phyloP scores from a whole-genome alignment of 768 basidiomycete genomes.

The Mycena capillaripes region DNA sequence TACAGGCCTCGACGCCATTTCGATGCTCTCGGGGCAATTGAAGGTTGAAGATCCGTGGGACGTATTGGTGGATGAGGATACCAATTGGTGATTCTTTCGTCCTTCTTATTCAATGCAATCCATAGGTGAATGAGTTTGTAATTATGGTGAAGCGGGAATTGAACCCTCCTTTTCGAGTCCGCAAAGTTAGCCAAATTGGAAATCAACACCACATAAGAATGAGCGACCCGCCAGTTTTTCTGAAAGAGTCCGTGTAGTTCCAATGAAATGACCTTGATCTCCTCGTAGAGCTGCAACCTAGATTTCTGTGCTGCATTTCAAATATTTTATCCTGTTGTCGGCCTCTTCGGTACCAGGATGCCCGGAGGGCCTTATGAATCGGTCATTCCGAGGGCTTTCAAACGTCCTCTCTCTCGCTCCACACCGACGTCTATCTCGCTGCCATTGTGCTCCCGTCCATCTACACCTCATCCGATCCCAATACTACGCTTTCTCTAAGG shows the following conservation, averaged over 20 bases:
- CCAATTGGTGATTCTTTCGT: constrained; percentile 80
- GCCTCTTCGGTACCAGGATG: not conserved
- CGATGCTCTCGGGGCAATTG: not conserved
- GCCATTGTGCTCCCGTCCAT: too few species aligned
- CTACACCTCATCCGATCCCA: too few species aligned
- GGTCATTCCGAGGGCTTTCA: too few species aligned
- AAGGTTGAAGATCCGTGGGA: constrained; percentile 5
- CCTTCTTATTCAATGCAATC: constrained; percentile 4
- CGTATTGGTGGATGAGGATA: constrained; percentile 9
- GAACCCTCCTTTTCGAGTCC: constrained; percentile 2
- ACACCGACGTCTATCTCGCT: too few species aligned
- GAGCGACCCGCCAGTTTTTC: constrained; percentile 2
- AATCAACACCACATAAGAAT: not conserved
- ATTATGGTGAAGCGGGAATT: constrained; percentile 5
- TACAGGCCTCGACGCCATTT: constrained; percentile 2
- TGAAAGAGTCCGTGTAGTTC: constrained; percentile 2
- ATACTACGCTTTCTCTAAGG: too few species aligned
- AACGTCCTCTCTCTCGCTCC: too few species aligned
- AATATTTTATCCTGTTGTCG: not conserved
- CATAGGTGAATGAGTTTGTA: constrained; percentile 7
- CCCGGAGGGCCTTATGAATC: not conserved
- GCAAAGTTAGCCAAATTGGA: constrained; percentile 8
- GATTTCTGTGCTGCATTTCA: not conserved
- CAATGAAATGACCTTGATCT: constrained; percentile 2
- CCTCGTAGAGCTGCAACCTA: not conserved